Conservation (phyloP, 2,329 filamentous ascomycete genomes). For the Raffaelea albimanens region DNA sequence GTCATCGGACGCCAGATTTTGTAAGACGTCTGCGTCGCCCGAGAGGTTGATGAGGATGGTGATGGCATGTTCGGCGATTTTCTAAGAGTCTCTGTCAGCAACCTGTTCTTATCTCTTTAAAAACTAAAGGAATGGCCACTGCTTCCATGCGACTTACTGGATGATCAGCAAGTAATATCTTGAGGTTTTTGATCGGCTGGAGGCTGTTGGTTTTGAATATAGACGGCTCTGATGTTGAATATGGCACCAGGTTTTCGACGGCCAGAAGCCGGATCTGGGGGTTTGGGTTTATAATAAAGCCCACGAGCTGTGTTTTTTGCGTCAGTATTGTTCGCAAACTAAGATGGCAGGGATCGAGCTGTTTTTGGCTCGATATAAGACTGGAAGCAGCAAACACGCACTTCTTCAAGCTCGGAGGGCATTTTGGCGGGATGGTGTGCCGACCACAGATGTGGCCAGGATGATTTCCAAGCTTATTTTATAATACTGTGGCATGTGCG, state of each 20-base stretch:
- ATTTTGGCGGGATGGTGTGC: too few relatives aligned
- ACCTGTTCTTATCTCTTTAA: neutral
- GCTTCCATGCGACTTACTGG: constrained; percentile 42
- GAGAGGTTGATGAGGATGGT: constrained; percentile 85
- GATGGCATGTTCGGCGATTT: constrained; percentile 86
- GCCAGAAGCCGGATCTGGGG: constrained; percentile 82
- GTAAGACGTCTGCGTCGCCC: constrained; percentile 65
- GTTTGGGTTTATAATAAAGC: constrained; percentile 87
- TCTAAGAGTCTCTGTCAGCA: constrained; percentile 38
- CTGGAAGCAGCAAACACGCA: constrained; percentile 26
- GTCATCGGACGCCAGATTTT: constrained; percentile 66
- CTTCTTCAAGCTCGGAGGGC: constrained; percentile 70
- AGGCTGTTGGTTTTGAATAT: constrained; percentile 80
- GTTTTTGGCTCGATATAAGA: neutral
- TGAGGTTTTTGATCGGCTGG: constrained; percentile 75
- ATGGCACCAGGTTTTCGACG: constrained; percentile 78
- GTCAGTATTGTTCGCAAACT: constrained; percentile 3
- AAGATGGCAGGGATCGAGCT: neutral
- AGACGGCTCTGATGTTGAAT: constrained; percentile 59
- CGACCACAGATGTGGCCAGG: too few relatives aligned
- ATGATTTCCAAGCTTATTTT: too few relatives aligned
- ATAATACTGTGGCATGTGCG: neutral
- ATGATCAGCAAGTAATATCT: constrained; percentile 77
- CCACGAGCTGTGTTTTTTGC: constrained; percentile 57
- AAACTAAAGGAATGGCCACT: neutral